These are phyloP conservation scores for Penicillium glabrum DNA, from an alignment of 2,329 filamentous ascomycete genomes.

Conservation along the genomic window DNA sequence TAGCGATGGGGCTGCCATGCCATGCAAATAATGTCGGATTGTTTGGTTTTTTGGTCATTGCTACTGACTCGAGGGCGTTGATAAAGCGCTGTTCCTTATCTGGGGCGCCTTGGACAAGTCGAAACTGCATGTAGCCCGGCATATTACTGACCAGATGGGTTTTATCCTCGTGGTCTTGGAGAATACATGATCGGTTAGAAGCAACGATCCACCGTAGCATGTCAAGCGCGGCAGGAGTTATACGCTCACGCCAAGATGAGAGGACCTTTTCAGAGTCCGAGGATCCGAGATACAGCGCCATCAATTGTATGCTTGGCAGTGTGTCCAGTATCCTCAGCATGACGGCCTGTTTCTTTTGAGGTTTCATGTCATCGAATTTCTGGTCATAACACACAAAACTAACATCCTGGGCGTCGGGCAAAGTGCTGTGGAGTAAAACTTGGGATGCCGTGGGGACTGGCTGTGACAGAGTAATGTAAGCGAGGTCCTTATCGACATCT, in stretches of 20 bases:
- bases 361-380: slow-evolving; percentile 42
- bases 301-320: slow-evolving; percentile 39
- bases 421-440: background rate
- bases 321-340: slow-evolving; percentile 39
- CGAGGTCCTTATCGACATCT: slow-evolving; percentile 40
- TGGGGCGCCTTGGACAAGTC: slow-evolving; percentile 82
- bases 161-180: slow-evolving; percentile 58
- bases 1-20: slow-evolving; percentile 74
- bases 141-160: slow-evolving; percentile 63
- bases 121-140: slow-evolving; percentile 72
- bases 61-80: slow-evolving; percentile 53
- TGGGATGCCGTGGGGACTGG: background rate
- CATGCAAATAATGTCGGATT: slow-evolving; percentile 79
- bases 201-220: slow-evolving; percentile 85
- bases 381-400: slow-evolving; percentile 29
- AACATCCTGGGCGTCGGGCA: background rate
- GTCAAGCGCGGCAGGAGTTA: slow-evolving; percentile 66
- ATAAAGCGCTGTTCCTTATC: slow-evolving; percentile 80
- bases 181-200: slow-evolving; percentile 83
- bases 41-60: slow-evolving; percentile 38
- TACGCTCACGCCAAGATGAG: slow-evolving; percentile 55
- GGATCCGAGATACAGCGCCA: slow-evolving; percentile 46
- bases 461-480: background rate
- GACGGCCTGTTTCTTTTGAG: slow-evolving; percentile 25
- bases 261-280: slow-evolving; percentile 36